A percentile compares a stretch with the other conserved stretches of the same genome.
These are phyloP conservation scores for Thermomucor indicae-seudaticae DNA, from an alignment of 371 early-diverging fungal genomes.

Conservation along the genomic window DNA sequence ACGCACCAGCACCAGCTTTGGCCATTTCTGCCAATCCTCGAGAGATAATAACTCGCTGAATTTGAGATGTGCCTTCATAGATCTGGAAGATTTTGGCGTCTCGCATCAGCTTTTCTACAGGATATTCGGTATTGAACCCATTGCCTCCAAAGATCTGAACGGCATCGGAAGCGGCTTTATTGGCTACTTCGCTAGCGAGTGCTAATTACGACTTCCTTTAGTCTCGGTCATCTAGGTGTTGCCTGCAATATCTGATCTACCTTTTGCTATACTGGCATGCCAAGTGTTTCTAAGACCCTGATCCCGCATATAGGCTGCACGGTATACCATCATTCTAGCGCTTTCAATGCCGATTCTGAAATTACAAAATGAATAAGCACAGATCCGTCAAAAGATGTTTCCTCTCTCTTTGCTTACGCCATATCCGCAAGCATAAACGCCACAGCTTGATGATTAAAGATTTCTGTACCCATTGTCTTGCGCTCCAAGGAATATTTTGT, in stretches of 20 bases:
- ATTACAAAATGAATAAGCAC: constrained; percentile 8
- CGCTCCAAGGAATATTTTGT: constrained; percentile 86
- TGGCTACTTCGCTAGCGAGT: constrained; percentile 93
- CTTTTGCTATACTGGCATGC: constrained; percentile 95
- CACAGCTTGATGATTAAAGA: constrained; percentile 90
- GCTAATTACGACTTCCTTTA: too few species aligned
- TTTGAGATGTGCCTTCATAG: constrained; percentile 96
- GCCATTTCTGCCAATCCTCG: constrained; percentile 63
- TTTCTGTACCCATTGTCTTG: constrained; percentile 94
- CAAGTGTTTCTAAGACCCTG: constrained; percentile 86
- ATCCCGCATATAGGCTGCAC: constrained; percentile 84
- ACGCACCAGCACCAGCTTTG: constrained; percentile 29
- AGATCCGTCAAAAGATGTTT: background rate
- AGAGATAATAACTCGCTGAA: constrained; percentile 90
- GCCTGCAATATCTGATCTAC: constrained; percentile 2
- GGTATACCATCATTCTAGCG: constrained; percentile 82
- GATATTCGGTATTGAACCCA: constrained; percentile 87
- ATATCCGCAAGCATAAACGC: constrained; percentile 97
- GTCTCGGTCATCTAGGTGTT: background rate
- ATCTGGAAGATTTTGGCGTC: constrained; percentile 96
- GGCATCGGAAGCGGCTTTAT: constrained; percentile 92
- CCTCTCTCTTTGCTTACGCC: constrained; percentile 60
- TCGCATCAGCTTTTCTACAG: constrained; percentile 88
- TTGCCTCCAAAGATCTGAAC: constrained; percentile 97
- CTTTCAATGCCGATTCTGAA: constrained; percentile 74